Evolutionary conservation across 768 basidiomycete genomes (phyloP).

Genomic region (Leccinellum rugosiceps): DNA sequence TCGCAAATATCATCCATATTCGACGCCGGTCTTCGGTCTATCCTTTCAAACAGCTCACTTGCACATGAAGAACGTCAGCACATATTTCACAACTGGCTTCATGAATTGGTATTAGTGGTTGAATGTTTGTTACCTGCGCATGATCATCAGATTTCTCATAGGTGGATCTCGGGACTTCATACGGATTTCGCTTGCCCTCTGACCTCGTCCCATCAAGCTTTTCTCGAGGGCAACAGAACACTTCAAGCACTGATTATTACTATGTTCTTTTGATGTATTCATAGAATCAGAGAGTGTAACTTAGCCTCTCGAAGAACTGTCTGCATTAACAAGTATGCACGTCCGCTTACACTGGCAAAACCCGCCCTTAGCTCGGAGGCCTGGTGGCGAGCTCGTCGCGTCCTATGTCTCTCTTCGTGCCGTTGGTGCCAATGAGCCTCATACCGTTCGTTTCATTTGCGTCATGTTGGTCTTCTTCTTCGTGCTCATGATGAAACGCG

Average conservation of each 20-base stretch:
- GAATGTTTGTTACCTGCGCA: neutral
- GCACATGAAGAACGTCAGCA: neutral
- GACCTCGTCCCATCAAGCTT: neutral
- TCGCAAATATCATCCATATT: neutral
- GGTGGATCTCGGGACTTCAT: neutral
- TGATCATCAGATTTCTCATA: neutral
- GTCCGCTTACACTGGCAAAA: slow-evolving; percentile 63
- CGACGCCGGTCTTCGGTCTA: neutral
- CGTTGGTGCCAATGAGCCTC: slow-evolving; percentile 80
- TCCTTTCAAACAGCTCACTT: neutral
- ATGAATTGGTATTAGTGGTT: neutral
- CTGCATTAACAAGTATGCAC: slow-evolving; percentile 88
- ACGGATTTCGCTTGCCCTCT: neutral
- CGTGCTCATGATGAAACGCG: no score
- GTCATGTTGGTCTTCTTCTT: neutral
- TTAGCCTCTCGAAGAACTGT: slow-evolving; percentile 86
- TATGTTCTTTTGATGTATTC: neutral
- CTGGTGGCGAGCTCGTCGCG: slow-evolving; percentile 71
- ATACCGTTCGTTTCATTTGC: neutral
- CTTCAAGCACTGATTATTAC: neutral
- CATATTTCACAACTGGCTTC: neutral
- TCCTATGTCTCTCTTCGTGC: slow-evolving; percentile 94
- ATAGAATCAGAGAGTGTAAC: slow-evolving; percentile 9
- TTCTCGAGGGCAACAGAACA: neutral
- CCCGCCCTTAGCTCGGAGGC: slow-evolving; percentile 87